These are phyloP conservation scores for Coleophoma cylindrospora DNA, from an alignment of 2,329 filamentous ascomycete genomes.

Conservation along the genomic window DNA sequence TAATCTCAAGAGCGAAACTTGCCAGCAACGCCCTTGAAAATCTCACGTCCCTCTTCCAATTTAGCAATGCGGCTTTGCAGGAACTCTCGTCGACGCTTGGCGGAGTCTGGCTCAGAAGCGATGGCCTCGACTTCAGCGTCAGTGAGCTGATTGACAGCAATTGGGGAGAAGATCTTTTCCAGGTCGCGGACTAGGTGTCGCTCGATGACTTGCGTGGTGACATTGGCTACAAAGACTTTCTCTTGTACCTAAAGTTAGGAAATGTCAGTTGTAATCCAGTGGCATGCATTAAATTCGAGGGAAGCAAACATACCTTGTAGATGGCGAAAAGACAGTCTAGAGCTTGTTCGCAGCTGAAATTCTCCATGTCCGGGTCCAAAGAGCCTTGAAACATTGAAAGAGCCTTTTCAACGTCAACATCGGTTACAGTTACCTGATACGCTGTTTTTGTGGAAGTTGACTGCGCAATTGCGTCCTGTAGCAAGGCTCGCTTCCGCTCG, in stretches of 20 bases:
- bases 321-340: slow-evolving; percentile 25
- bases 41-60: slow-evolving; percentile 21
- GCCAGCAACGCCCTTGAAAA: slow-evolving; percentile 18
- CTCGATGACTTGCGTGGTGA: slow-evolving; percentile 28
- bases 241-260: slow-evolving; percentile 18
- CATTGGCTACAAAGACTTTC: slow-evolving; percentile 28
- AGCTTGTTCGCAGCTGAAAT: slow-evolving; percentile 23
- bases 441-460: not conserved
- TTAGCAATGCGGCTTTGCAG: slow-evolving; percentile 22
- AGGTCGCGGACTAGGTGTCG: slow-evolving; percentile 26
- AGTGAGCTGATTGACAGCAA: slow-evolving; percentile 15
- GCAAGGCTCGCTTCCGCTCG: not conserved
- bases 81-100: slow-evolving; percentile 15
- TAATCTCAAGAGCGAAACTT: no score
- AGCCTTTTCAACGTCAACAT: not conserved
- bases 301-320: slow-evolving; percentile 23
- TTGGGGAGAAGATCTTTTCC: slow-evolving; percentile 23
- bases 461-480: not conserved
- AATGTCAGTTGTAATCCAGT: not conserved
- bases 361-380: slow-evolving; percentile 21
- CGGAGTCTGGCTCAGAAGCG: slow-evolving; percentile 19
- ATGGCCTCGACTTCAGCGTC: slow-evolving; percentile 19
- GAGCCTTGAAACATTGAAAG: no score
- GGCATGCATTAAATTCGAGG: not conserved
- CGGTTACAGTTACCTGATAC: not conserved